Evolutionary conservation across 2,329 filamentous ascomycete genomes (phyloP), one percentile per base, ranked within the genome.

Genomic region (Colletotrichum acutatum): DNA sequence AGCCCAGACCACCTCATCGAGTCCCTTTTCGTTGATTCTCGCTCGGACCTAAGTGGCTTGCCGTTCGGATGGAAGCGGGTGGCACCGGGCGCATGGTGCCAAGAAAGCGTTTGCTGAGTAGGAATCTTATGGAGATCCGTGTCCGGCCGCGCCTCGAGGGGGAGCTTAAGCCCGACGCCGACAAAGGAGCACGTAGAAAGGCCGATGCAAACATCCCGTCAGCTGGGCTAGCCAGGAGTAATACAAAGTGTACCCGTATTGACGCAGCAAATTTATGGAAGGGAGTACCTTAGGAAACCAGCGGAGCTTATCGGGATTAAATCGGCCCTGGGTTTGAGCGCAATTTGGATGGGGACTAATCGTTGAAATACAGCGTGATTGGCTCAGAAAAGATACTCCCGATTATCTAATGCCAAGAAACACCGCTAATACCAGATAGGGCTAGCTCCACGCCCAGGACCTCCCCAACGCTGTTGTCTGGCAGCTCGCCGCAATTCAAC

Each of bases 401-500:
- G 70, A 70, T 72, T 70, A 72, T 70, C 60, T 72, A 71, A 73
- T 24, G 22, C 5, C 3, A 14, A 52, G 7, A 14, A 19, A 46
- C 6, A 2, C 3, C n/a, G 7, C 65, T 63, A 72, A 54, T 42
- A 65, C 49, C 0, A 5, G 34, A 53, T 3, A 4, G 37, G 72
- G 12, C 49, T 74, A 73, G 74, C 22, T 12, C 42, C 11, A 12
- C 24, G 14, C 30, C 62, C 72, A 42, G 64, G 53, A 66, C 68
- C 68, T 72, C 74, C 74, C 74, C 74, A 75, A 75, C 71, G 71
- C 71, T 67, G 68, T 54, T 62, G 62, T 71, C 62, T 68, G 72
- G 65, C 62, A 74, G 72, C 72, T 74, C 64, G 71, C 74, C 69
- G 72, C 72, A 75, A 75, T 74, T 75, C 74, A 75, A 75, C 74